Percentiles rank a stretch among this genome's conserved stretches.
Conservation (phyloP, 169 alveolate genomes). For the Cardiosporidium cionae region DNA sequence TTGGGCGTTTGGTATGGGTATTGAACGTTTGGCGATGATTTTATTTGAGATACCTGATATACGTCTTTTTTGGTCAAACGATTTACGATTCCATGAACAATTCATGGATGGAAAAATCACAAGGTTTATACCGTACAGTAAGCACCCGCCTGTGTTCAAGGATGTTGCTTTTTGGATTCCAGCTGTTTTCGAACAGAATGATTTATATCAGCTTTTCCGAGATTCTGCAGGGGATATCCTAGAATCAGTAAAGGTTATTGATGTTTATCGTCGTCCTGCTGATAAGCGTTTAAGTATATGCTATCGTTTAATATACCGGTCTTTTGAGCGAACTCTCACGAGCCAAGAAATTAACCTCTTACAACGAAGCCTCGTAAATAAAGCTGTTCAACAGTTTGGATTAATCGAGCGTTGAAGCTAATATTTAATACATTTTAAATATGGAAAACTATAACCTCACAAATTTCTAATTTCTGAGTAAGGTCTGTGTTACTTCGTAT, state of each 20-base stretch:
- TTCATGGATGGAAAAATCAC: conserved; percentile 55
- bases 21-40: conserved; percentile 71
- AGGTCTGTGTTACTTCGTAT: too few relatives aligned
- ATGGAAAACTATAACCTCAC: too few relatives aligned
- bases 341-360: conserved; percentile 13
- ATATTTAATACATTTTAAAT: too few relatives aligned
- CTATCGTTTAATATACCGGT: conserved; percentile 19
- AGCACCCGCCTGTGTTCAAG: conserved; percentile 67
- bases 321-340: conserved; percentile 22
- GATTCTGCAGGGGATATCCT: conserved; percentile 57
- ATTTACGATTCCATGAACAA: conserved; percentile 52
- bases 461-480: too few relatives aligned
- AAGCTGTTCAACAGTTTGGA: not conserved
- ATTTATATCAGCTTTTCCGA: conserved; percentile 46
- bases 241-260: conserved; percentile 60
- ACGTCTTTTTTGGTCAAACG: conserved; percentile 71
- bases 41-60: conserved; percentile 68
- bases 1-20: conserved; percentile 78
- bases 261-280: conserved; percentile 50
- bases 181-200: conserved; percentile 55
- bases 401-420: conserved; percentile 1
- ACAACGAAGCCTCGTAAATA: conserved; percentile 1
- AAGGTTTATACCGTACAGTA: conserved; percentile 60
- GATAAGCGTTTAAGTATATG: conserved; percentile 30
- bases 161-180: conserved; percentile 67